Conservation (phyloP, 1,284 basidiomycete genomes). For the Xerocomus minutiporus region DNA sequence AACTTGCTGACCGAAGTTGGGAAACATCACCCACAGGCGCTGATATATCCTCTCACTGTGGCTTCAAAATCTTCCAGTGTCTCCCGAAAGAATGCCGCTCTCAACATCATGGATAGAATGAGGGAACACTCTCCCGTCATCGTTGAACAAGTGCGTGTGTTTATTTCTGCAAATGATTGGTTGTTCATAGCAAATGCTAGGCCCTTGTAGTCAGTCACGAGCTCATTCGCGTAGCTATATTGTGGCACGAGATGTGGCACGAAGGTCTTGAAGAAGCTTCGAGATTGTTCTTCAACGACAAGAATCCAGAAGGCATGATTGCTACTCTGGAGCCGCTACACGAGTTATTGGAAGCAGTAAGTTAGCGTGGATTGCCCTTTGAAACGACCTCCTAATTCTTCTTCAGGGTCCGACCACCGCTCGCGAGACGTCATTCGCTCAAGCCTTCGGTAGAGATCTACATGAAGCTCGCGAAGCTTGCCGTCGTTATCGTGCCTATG, state of each 20-base stretch:
- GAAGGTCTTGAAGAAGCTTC: conserved; percentile 98
- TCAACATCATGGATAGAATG: conserved; percentile 91
- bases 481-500: conserved; percentile 80
- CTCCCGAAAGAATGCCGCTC: conserved; percentile 80
- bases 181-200: conserved; percentile 35
- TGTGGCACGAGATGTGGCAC: conserved; percentile 99
- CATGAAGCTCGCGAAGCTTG: conserved; percentile 94
- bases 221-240: conserved; percentile 94
- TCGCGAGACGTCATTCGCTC: conserved; percentile 92
- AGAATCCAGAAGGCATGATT: conserved; percentile 99
- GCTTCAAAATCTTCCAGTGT: conserved; percentile 93
- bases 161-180: not conserved
- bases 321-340: conserved; percentile 91
- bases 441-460: conserved; percentile 92
- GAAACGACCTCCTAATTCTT: not conserved
- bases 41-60: conserved; percentile 97
- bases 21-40: conserved; percentile 93
- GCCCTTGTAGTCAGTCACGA: conserved; percentile 91
- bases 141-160: conserved; percentile 72
- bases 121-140: conserved; percentile 86
- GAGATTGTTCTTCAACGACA: conserved; percentile 94
- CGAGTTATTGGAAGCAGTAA: conserved; percentile 84
- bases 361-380: conserved; percentile 25
- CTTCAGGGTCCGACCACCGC: conserved; percentile 86
- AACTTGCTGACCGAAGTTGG: conserved; percentile 90